phyloP scores from a whole-genome alignment of 345 rosid species.

The Barbarea vulgaris region DNA sequence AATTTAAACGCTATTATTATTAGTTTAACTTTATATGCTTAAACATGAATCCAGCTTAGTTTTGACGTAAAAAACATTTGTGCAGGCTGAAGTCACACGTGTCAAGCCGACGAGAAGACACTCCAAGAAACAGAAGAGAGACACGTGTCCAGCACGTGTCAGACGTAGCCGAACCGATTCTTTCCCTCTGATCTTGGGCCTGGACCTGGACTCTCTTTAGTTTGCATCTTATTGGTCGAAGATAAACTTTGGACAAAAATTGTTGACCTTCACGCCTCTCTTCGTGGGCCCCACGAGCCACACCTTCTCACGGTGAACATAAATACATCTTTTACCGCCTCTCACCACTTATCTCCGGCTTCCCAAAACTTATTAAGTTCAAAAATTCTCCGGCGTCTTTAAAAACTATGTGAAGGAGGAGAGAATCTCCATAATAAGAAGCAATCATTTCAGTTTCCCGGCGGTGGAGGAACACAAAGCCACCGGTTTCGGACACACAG shows the following conservation, averaged over 20 bases:
- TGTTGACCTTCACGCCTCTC: slow-evolving; percentile 34
- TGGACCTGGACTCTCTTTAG: slow-evolving; percentile 34
- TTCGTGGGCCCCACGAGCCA: slow-evolving; percentile 19
- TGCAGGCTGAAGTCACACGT: slow-evolving; percentile 12
- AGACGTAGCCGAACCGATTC: slow-evolving; percentile 4
- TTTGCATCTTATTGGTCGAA: slow-evolving; percentile 27
- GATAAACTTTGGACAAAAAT: slow-evolving; percentile 27
- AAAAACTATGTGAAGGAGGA: slow-evolving; percentile 22
- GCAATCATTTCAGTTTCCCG: neutral
- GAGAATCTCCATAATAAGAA: neutral
- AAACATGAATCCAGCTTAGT: neutral
- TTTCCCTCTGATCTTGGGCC: slow-evolving; percentile 38
- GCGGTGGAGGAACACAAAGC: slow-evolving; percentile 14
- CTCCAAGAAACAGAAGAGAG: neutral
- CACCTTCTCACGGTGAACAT: slow-evolving; percentile 28
- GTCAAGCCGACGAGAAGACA: slow-evolving; percentile 11
- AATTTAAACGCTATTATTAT: neutral
- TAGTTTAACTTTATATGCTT: neutral
- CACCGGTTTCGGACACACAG: neutral
- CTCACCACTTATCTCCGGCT: slow-evolving; percentile 6
- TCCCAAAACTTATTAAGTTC: neutral
- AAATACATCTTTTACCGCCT: slow-evolving; percentile 36
- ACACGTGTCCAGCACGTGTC: slow-evolving; percentile 44
- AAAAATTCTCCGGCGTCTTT: slow-evolving; percentile 19
- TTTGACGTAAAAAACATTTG: neutral